Conservation (phyloP, 805 yeast species). For the Saccharomyces mikatae region DNA sequence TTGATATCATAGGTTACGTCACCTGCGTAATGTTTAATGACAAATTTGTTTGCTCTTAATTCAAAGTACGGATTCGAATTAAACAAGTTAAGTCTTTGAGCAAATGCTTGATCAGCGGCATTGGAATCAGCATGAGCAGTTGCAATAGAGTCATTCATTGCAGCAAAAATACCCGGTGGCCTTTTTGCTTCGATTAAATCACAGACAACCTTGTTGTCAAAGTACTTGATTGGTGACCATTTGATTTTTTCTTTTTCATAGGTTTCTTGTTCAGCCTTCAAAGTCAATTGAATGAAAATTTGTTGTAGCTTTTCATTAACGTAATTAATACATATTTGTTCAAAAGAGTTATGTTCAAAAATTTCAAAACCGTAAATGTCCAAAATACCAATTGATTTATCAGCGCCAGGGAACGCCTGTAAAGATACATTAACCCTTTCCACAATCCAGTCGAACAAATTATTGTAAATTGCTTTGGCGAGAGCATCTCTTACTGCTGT, state of each 20-base stretch:
- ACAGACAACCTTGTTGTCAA: conserved; percentile 93
- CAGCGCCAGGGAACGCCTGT: conserved; percentile 41
- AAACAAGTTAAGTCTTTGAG: conserved; percentile 82
- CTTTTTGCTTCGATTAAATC: conserved; percentile 88
- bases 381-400: conserved; percentile 80
- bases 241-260: conserved; percentile 89
- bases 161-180: conserved; percentile 96
- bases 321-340: conserved; percentile 90
- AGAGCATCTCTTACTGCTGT: conserved; percentile 91
- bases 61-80: conserved; percentile 81
- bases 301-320: conserved; percentile 95
- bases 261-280: conserved; percentile 96
- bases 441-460: conserved; percentile 94
- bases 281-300: conserved; percentile 88
- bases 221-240: conserved; percentile 96
- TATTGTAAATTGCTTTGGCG: conserved; percentile 89
- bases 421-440: conserved; percentile 79
- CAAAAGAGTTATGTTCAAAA: conserved; percentile 89
- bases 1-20: conserved; percentile 88
- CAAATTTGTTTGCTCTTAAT: conserved; percentile 75
- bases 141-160: conserved; percentile 92
- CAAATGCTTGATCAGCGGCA: conserved; percentile 95
- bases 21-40: conserved; percentile 96
- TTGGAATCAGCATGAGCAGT: conserved; percentile 96
- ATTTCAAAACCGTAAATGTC: conserved; percentile 97